A percentile compares a stretch with the other conserved stretches of the same genome.
Conservation (phyloP, 2,329 filamentous ascomycete species). For the Ascocoryne sarcoides region DNA sequence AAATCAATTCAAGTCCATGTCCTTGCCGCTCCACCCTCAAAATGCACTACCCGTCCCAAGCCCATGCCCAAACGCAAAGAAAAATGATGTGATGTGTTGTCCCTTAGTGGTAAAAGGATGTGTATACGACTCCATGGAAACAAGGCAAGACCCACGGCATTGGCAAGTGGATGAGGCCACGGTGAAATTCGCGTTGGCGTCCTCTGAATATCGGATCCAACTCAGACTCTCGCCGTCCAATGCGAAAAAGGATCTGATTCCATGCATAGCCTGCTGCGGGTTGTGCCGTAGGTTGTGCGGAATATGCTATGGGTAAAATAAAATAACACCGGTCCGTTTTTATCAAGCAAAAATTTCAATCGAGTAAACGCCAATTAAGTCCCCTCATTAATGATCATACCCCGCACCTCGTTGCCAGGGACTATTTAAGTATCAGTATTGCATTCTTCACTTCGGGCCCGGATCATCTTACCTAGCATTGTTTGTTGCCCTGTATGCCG, state of each 20-base stretch:
- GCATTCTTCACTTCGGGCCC: neutral
- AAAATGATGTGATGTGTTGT: too few species aligned
- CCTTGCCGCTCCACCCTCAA: neutral
- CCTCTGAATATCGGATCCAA: conserved; percentile 15
- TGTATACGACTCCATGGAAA: too few species aligned
- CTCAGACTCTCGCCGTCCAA: conserved; percentile 6
- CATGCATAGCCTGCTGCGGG: conserved; percentile 21
- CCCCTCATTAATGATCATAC: conserved; percentile 39
- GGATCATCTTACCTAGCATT: conserved; percentile 37
- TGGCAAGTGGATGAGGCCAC: neutral
- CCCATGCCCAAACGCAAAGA: conserved; percentile 1
- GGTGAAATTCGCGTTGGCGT: conserved; percentile 5
- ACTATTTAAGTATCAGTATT: conserved; percentile 29
- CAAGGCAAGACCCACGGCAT: conserved; percentile 1
- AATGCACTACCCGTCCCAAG: neutral
- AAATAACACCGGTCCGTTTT: conserved; percentile 25
- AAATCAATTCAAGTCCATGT: too few species aligned
- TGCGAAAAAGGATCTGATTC: conserved; percentile 14
- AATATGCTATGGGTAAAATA: conserved; percentile 20
- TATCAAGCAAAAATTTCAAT: conserved; percentile 14
- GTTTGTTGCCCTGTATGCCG: conserved; percentile 33
- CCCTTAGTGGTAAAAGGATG: neutral
- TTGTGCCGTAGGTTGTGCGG: conserved; percentile 8
- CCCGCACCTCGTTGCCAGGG: conserved; percentile 49
- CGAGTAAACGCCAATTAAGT: conserved; percentile 23